Evolutionary conservation across 2,329 filamentous ascomycete genomes (phyloP).

Genomic region (Cryphonectria nitschkei): DNA sequence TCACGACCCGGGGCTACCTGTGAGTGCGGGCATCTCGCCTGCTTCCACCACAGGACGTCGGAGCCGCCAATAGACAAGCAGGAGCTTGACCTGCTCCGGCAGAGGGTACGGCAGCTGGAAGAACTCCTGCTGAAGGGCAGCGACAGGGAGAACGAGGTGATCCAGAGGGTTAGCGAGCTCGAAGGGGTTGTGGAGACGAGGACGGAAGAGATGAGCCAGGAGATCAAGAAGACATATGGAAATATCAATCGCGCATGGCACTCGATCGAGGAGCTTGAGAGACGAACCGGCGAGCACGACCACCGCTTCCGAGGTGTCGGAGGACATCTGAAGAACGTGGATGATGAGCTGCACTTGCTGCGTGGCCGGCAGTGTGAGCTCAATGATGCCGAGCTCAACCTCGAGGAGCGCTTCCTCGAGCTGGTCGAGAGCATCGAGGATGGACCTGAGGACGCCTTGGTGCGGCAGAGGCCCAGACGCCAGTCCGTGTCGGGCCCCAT

Average conservation of each 20-base stretch:
- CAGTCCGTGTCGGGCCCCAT: conserved; percentile 28
- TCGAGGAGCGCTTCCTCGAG: conserved; percentile 59
- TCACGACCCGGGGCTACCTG: conserved; percentile 58
- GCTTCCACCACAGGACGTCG: conserved; percentile 58
- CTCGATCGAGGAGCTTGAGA: conserved; percentile 51
- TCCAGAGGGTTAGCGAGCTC: conserved; percentile 52
- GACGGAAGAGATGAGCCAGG: conserved; percentile 53
- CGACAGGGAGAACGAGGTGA: conserved; percentile 42
- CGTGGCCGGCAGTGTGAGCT: conserved; percentile 54
- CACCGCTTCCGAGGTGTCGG: conserved; percentile 45
- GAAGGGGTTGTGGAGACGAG: conserved; percentile 60
- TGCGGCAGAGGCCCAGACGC: conserved; percentile 34
- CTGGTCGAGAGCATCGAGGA: conserved; percentile 46
- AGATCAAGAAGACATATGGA: conserved; percentile 58
- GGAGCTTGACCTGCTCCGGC: conserved; percentile 52
- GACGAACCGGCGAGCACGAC: conserved; percentile 42
- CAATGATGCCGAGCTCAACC: conserved; percentile 52
- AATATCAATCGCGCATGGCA: conserved; percentile 60
- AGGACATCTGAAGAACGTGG: conserved; percentile 45
- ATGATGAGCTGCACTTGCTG: conserved; percentile 49
- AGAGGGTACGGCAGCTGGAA: conserved; percentile 37
- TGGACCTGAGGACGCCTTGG: conserved; percentile 8
- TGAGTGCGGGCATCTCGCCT: conserved; percentile 63
- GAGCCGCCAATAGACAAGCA: conserved; percentile 48
- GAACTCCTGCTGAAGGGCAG: conserved; percentile 16